phyloP scores from a whole-genome alignment of 2,329 filamentous ascomycete species.

The Aurifilum marmelostoma region DNA sequence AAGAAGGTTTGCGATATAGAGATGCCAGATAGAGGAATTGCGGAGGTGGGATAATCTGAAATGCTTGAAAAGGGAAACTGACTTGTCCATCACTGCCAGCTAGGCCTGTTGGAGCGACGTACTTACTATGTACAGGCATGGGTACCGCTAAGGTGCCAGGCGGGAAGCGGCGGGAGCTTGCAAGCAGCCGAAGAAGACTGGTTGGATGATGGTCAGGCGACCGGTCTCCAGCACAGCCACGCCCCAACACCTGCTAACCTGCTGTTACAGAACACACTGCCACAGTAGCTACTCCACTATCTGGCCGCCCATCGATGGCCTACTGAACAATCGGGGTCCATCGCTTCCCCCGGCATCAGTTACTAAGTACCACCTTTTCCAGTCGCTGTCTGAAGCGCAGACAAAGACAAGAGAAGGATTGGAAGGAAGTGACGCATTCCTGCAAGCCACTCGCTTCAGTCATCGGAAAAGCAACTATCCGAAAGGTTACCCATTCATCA shows the following conservation, averaged over 20 bases:
- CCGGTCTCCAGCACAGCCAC: neutral
- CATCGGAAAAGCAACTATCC: neutral
- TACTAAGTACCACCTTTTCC: neutral
- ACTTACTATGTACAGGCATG: neutral
- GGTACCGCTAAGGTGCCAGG: neutral
- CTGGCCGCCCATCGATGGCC: neutral
- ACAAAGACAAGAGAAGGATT: neutral
- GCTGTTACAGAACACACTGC: neutral
- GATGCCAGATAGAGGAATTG: neutral
- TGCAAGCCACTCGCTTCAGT: constrained; percentile 1
- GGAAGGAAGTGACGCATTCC: neutral
- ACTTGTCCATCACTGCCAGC: neutral
- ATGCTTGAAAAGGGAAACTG: neutral
- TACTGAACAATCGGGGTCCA: neutral
- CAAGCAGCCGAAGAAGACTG: neutral
- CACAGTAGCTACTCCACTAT: neutral
- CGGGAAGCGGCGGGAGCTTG: neutral
- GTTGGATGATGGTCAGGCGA: constrained; percentile 5
- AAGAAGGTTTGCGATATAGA: neutral
- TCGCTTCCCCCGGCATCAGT: neutral
- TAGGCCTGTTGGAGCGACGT: neutral
- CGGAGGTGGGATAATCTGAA: neutral
- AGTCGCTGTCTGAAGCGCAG: neutral
- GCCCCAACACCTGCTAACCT: neutral
- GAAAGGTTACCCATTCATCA: neutral